phyloP scores from a whole-genome alignment of 495 filamentous ascomycete species.

The Penicillium longicatenatum region DNA sequence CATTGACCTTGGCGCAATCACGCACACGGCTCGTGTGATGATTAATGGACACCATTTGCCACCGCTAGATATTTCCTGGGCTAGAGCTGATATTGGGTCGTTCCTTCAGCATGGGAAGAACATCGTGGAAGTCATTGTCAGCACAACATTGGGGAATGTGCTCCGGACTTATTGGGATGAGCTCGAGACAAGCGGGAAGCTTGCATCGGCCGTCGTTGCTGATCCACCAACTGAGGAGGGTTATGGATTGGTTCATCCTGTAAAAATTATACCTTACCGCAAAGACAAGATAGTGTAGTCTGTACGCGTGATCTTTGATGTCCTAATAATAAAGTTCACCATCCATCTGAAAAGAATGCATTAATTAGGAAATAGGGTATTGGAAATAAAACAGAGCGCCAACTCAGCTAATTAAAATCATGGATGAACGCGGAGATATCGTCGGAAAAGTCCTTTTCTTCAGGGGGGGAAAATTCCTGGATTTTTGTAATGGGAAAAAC shows the following conservation, averaged over 20 bases:
- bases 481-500: not conserved
- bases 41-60: constrained; percentile 24
- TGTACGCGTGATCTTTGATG: not conserved
- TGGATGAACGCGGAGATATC: not conserved
- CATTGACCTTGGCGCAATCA: constrained; percentile 19
- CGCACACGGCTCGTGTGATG: constrained; percentile 15
- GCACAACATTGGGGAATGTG: constrained; percentile 29
- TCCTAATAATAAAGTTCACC: too few species aligned
- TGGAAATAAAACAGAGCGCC: not conserved
- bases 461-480: not conserved
- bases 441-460: not conserved
- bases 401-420: not conserved
- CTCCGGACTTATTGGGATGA: constrained; percentile 2
- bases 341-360: not conserved
- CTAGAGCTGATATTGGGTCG: constrained; percentile 15
- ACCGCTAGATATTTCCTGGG: constrained; percentile 21
- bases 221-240: not conserved
- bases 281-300: not conserved
- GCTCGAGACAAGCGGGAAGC: constrained; percentile 8
- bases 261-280: constrained; percentile 3
- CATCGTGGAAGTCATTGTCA: constrained; percentile 18
- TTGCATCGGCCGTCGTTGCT: not conserved
- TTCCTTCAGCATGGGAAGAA: constrained; percentile 22
- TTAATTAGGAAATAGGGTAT: not conserved
- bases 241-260: constrained; percentile 5